These are phyloP conservation scores for Sporisorium reilianum DNA, from an alignment of 1,284 basidiomycete species.

Conservation along the genomic window DNA sequence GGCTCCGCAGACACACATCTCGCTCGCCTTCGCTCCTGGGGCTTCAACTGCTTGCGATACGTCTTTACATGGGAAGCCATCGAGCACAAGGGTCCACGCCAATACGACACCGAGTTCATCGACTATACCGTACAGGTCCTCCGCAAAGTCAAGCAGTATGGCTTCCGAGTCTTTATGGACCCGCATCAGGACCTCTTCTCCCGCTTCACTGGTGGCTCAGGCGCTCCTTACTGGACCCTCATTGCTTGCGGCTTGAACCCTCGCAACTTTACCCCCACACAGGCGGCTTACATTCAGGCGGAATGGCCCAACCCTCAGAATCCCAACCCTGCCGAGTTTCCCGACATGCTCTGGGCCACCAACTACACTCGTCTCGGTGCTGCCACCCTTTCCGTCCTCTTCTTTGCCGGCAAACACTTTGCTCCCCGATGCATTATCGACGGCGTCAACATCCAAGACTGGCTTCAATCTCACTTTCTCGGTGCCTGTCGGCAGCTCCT, in stretches of 20 bases:
- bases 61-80: constrained; percentile 94
- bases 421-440: constrained; percentile 93
- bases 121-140: constrained; percentile 89
- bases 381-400: constrained; percentile 92
- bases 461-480: constrained; percentile 86
- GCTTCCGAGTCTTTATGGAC: constrained; percentile 94
- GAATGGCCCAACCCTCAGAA: constrained; percentile 80
- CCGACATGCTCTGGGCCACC: constrained; percentile 95
- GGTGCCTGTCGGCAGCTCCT: constrained; percentile 82
- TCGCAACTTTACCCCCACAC: constrained; percentile 83
- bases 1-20: constrained; percentile 90
- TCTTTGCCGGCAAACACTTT: constrained; percentile 90
- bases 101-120: constrained; percentile 91
- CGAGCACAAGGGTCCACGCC: constrained; percentile 92
- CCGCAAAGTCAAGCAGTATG: constrained; percentile 89
- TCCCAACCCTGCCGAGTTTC: constrained; percentile 80
- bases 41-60: constrained; percentile 92
- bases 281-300: constrained; percentile 86
- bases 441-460: constrained; percentile 92
- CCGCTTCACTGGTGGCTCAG: constrained; percentile 93
- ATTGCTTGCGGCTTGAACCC: constrained; percentile 92
- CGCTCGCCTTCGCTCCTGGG: constrained; percentile 86
- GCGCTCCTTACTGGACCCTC: constrained; percentile 95
- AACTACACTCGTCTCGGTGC: constrained; percentile 90
- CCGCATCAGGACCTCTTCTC: constrained; percentile 98